Conservation (phyloP, 768 basidiomycete species). For the Rhodotorula babjevae region DNA sequence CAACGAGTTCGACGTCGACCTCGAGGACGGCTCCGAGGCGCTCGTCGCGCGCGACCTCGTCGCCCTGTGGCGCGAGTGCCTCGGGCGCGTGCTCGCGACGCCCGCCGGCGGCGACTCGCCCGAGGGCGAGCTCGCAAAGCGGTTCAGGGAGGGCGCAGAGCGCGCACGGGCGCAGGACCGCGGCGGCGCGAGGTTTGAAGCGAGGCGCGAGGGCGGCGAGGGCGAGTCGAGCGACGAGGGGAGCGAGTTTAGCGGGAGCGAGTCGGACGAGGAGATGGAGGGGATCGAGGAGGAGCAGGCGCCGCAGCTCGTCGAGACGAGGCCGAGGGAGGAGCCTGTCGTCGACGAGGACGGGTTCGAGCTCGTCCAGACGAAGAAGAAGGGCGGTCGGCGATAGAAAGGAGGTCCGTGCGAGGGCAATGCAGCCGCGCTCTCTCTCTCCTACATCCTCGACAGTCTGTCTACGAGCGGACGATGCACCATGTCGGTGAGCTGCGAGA, state of each 20-base stretch:
- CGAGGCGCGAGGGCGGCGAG: slow-evolving; percentile 24
- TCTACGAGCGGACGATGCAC: not conserved
- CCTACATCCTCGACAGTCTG: not conserved
- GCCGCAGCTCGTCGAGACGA: slow-evolving; percentile 37
- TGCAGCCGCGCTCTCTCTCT: no score
- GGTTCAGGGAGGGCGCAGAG: slow-evolving; percentile 64
- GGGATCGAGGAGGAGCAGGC: slow-evolving; percentile 49
- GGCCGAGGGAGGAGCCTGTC: slow-evolving; percentile 56
- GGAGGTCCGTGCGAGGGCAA: no score
- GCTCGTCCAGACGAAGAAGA: slow-evolving; percentile 54
- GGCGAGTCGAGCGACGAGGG: slow-evolving; percentile 50
- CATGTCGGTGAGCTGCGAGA: no score
- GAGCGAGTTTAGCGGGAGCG: slow-evolving; percentile 4
- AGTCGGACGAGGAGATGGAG: slow-evolving; percentile 23
- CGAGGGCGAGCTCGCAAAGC: slow-evolving; percentile 53
- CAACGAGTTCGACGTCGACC: slow-evolving; percentile 76
- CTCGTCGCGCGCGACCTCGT: slow-evolving; percentile 69
- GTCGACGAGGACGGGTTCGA: slow-evolving; percentile 93
- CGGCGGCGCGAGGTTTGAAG: slow-evolving; percentile 40
- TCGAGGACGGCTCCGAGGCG: slow-evolving; percentile 81
- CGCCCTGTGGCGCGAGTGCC: slow-evolving; percentile 55
- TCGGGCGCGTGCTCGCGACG: slow-evolving; percentile 48
- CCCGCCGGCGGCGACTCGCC: slow-evolving; percentile 42
- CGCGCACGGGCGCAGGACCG: slow-evolving; percentile 56
- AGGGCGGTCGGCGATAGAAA: slow-evolving; percentile 43